A percentile compares a stretch with the other conserved stretches of the same genome.
phyloP scores from a whole-genome alignment of 495 filamentous ascomycete genomes.

The Daldinia decipiens region DNA sequence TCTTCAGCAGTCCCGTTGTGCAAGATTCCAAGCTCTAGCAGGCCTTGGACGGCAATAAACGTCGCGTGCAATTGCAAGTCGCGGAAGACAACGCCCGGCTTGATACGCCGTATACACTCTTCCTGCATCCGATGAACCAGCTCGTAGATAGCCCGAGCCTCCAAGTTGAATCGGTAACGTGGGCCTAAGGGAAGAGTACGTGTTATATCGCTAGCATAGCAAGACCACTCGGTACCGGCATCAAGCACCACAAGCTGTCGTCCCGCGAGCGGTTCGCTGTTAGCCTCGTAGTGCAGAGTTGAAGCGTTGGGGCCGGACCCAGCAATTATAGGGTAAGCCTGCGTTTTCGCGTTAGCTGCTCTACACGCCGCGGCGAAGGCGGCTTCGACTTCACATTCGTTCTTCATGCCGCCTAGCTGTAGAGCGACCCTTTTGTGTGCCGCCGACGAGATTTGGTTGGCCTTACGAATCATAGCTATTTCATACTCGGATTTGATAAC shows the following conservation, averaged over 20 bases:
- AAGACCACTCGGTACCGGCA: conserved; percentile 84
- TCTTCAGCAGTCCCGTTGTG: conserved; percentile 67
- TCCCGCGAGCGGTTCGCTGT: conserved; percentile 73
- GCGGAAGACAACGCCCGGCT: conserved; percentile 71
- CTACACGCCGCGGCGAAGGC: conserved; percentile 77
- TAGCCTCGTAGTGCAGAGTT: conserved; percentile 85
- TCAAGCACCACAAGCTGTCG: conserved; percentile 82
- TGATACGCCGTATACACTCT: conserved; percentile 73
- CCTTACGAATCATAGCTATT: conserved; percentile 77
- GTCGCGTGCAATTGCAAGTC: conserved; percentile 77
- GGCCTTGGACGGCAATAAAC: conserved; percentile 73
- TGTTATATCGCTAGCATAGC: conserved; percentile 92
- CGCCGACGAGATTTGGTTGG: conserved; percentile 76
- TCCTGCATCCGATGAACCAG: conserved; percentile 86
- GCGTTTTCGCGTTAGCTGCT: conserved; percentile 73
- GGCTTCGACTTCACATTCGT: conserved; percentile 86
- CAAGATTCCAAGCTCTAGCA: conserved; percentile 75
- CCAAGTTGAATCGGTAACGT: conserved; percentile 67
- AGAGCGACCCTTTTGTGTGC: conserved; percentile 77
- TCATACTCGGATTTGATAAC: conserved; percentile 85
- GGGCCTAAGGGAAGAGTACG: conserved; percentile 79
- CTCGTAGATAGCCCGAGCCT: conserved; percentile 75
- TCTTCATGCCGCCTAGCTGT: conserved; percentile 67
- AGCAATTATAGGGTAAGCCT: conserved; percentile 89
- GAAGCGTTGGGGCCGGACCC: conserved; percentile 80